phyloP scores from a whole-genome alignment of 257 asterid genomes.

The Solanum virginianum region DNA sequence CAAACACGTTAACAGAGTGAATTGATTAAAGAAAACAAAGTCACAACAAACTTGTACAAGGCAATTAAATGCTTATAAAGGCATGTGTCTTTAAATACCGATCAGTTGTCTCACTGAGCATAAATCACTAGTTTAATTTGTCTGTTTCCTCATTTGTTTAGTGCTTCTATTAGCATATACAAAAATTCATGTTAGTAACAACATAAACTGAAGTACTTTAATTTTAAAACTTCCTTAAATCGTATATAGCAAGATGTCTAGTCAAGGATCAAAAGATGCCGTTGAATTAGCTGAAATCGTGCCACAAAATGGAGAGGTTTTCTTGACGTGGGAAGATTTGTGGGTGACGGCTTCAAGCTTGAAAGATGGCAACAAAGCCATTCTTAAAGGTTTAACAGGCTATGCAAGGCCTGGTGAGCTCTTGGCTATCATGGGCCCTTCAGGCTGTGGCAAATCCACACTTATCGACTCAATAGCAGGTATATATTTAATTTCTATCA shows the following conservation, averaged over 20 bases:
- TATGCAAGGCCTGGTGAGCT: conserved; percentile 1
- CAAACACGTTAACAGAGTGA: too few species aligned
- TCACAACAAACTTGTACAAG: not conserved
- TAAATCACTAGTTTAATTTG: not conserved
- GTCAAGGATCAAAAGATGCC: not conserved
- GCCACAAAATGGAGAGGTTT: not conserved
- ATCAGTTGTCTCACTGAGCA: not conserved
- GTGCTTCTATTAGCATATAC: not conserved
- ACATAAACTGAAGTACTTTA: not conserved
- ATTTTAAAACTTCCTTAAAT: not conserved
- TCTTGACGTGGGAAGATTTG: conserved; percentile 32
- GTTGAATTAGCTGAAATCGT: not conserved
- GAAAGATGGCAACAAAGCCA: conserved; percentile 2
- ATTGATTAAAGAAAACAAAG: not conserved
- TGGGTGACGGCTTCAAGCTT: conserved; percentile 12
- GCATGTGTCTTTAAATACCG: not conserved
- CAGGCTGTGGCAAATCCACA: conserved; percentile 6
- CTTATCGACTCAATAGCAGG: conserved; percentile 2
- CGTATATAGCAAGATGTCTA: not conserved
- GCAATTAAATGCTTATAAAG: not conserved
- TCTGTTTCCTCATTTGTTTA: not conserved
- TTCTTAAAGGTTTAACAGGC: conserved; percentile 4
- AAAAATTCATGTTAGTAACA: not conserved
- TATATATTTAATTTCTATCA: not conserved
- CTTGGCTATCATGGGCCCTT: conserved; percentile 6